Evolutionary conservation across 768 basidiomycete species (phyloP).

Genomic region (Piloderma croceum): DNA sequence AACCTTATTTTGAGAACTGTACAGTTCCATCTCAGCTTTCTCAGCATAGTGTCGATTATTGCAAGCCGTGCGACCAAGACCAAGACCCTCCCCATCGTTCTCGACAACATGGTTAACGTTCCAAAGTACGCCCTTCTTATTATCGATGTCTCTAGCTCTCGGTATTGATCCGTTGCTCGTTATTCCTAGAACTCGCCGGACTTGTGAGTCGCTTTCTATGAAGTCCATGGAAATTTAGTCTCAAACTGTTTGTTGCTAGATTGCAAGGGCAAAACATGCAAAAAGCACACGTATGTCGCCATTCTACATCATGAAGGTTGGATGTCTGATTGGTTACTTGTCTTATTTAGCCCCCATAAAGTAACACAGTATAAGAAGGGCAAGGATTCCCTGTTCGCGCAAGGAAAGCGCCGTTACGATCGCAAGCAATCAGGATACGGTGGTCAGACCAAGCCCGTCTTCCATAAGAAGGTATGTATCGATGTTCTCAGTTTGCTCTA

Average conservation of each 20-base stretch:
- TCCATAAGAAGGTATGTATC: constrained; percentile 95
- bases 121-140: constrained; percentile 66
- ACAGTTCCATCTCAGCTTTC: neutral
- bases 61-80: constrained; percentile 6
- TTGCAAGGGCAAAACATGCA: constrained; percentile 97
- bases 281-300: constrained; percentile 87
- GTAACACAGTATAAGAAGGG: constrained; percentile 99
- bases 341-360: constrained; percentile 79
- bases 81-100: constrained; percentile 38
- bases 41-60: neutral
- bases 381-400: constrained; percentile 95
- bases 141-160: neutral
- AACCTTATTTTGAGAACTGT: neutral
- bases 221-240: constrained; percentile 13
- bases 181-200: constrained; percentile 77
- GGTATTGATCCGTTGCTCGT: constrained; percentile 13
- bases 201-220: constrained; percentile 60
- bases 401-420: constrained; percentile 99
- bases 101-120: constrained; percentile 83
- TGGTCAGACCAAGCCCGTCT: constrained; percentile 99
- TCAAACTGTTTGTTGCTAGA: constrained; percentile 35
- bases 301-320: neutral
- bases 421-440: constrained; percentile 98
- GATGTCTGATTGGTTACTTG: neutral
- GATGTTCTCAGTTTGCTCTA: constrained; percentile 4